Conservation (phyloP, 2,329 filamentous ascomycete genomes). For the Berkeleyomyces basicola region DNA sequence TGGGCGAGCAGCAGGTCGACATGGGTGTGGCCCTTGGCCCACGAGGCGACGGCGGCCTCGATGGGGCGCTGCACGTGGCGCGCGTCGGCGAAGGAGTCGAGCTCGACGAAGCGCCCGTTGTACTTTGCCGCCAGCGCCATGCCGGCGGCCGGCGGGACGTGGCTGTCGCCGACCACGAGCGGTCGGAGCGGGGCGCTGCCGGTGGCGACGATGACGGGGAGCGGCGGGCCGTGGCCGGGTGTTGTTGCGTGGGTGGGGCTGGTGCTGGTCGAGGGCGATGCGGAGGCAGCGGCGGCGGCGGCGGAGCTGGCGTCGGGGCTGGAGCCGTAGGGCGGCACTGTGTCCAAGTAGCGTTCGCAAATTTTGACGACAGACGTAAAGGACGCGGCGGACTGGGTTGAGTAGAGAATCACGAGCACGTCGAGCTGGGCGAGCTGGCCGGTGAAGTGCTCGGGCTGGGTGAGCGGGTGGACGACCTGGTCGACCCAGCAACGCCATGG, state of each 20-base stretch:
- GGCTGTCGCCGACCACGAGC: background rate
- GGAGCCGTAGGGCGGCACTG: background rate
- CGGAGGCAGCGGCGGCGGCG: background rate
- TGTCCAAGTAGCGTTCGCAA: constrained; percentile 6
- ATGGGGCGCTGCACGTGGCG: constrained; percentile 3
- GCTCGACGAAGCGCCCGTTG: constrained; percentile 11
- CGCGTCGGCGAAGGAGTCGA: constrained; percentile 2
- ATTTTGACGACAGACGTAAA: constrained; percentile 9
- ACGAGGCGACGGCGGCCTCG: constrained; percentile 10
- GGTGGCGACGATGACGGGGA: constrained; percentile 9
- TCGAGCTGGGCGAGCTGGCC: constrained; percentile 12
- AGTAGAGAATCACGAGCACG: constrained; percentile 11
- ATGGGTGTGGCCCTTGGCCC: constrained; percentile 8
- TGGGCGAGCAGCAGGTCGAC: constrained; percentile 6
- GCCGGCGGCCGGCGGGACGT: constrained; percentile 2
- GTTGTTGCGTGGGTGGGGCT: background rate
- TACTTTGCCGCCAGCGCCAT: constrained; percentile 5
- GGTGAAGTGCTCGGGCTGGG: constrained; percentile 12
- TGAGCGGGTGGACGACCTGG: constrained; percentile 10
- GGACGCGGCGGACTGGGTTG: background rate
- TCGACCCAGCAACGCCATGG: constrained; percentile 13
- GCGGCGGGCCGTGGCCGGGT: constrained; percentile 1
- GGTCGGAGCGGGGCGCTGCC: background rate
- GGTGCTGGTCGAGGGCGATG: background rate
- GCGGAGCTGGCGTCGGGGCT: background rate